Evolutionary conservation across 768 basidiomycete genomes (phyloP).

Genomic region (Lactifluus pinguis): DNA sequence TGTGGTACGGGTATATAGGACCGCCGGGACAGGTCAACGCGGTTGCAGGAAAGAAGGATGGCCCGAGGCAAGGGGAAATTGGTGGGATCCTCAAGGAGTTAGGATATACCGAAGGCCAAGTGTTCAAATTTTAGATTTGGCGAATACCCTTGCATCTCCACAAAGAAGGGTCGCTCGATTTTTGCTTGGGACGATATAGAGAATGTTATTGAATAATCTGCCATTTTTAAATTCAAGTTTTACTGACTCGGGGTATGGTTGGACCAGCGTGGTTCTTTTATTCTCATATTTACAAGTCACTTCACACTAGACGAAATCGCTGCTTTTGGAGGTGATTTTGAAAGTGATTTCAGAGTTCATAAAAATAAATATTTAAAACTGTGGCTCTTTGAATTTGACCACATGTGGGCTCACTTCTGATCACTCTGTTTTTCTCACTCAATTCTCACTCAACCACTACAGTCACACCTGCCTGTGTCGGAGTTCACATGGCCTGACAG

Average conservation of each 20-base stretch:
- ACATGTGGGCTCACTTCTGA: no score
- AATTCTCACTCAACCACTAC: no score
- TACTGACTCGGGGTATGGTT: not conserved
- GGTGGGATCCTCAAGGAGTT: slow-evolving; percentile 78
- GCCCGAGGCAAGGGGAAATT: slow-evolving; percentile 77
- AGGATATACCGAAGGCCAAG: slow-evolving; percentile 83
- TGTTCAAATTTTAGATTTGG: slow-evolving; percentile 26
- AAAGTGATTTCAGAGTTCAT: no score
- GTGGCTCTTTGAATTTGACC: no score
- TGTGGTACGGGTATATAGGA: slow-evolving; percentile 31
- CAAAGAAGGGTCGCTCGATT: not conserved
- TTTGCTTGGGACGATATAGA: not conserved
- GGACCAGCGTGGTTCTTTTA: not conserved
- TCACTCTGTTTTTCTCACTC: no score
- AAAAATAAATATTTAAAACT: no score
- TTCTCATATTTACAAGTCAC: not conserved
- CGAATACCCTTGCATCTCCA: not conserved
- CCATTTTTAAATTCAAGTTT: not conserved
- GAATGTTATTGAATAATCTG: not conserved
- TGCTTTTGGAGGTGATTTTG: no score
- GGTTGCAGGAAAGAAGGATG: slow-evolving; percentile 82
- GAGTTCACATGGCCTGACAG: no score
- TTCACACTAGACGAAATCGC: no score
- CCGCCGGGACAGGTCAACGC: slow-evolving; percentile 87
- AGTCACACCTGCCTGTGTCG: no score